Conservation (phyloP, 2,329 filamentous ascomycete species). For the Hypoxylon sp. region DNA sequence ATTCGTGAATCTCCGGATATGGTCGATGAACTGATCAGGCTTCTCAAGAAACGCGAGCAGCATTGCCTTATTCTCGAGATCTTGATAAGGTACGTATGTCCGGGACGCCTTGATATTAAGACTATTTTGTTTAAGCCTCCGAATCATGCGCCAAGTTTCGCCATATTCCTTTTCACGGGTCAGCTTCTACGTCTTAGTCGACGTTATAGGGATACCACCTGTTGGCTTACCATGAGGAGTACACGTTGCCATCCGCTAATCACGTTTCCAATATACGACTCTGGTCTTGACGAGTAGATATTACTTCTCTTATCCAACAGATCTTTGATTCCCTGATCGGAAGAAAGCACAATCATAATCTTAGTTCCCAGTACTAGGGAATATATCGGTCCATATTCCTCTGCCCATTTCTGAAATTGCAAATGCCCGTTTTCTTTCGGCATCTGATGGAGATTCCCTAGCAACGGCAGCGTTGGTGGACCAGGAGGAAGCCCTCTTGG, state of each 20-base stretch:
- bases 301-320: conserved; percentile 59
- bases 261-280: conserved; percentile 54
- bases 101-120: conserved; percentile 57
- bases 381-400: conserved; percentile 61
- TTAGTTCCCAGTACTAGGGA: conserved; percentile 60
- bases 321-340: conserved; percentile 57
- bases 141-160: conserved; percentile 47
- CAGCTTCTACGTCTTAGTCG: background rate
- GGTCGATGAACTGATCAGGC: conserved; percentile 53
- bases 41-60: conserved; percentile 55
- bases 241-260: conserved; percentile 32
- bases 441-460: conserved; percentile 62
- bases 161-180: conserved; percentile 44
- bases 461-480: conserved; percentile 58
- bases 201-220: background rate
- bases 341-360: conserved; percentile 57
- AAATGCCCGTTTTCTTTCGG: conserved; percentile 52
- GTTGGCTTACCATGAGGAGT: conserved; percentile 32
- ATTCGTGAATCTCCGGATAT: conserved; percentile 58
- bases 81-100: conserved; percentile 63
- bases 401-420: conserved; percentile 61
- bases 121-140: conserved; percentile 54
- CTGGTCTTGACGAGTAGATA: conserved; percentile 59
- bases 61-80: conserved; percentile 65
- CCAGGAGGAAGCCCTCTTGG: conserved; percentile 55